Evolutionary conservation across 495 filamentous ascomycete species (phyloP).

Genomic region (Apodospora peruviana): DNA sequence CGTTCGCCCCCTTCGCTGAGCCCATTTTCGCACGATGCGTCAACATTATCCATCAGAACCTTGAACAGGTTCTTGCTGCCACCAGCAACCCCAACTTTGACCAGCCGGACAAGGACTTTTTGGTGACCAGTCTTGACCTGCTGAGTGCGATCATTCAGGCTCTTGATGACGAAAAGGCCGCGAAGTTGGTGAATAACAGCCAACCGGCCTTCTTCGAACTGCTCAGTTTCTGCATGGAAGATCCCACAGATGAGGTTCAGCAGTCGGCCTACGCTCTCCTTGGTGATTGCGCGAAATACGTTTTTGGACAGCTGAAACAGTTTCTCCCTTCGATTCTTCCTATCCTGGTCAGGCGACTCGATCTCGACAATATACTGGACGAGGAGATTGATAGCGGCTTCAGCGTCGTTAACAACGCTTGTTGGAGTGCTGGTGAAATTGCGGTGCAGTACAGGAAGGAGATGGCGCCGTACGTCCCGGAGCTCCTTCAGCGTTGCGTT

Average conservation of each 20-base stretch:
- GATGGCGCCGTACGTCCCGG: conserved; percentile 71
- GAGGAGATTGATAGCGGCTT: conserved; percentile 75
- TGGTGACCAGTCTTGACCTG: conserved; percentile 93
- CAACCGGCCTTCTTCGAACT: conserved; percentile 86
- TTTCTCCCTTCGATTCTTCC: conserved; percentile 69
- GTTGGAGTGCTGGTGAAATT: conserved; percentile 96
- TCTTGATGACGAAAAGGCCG: conserved; percentile 67
- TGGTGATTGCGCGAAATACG: conserved; percentile 93
- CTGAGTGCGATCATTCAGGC: conserved; percentile 93
- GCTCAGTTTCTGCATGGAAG: conserved; percentile 87
- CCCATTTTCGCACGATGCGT: conserved; percentile 83
- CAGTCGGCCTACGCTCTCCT: conserved; percentile 95
- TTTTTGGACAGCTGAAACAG: conserved; percentile 75
- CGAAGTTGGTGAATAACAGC: conserved; percentile 65
- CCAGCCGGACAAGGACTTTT: conserved; percentile 90
- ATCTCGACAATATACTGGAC: conserved; percentile 67
- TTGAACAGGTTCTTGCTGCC: conserved; percentile 67
- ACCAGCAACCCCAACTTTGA: conserved; percentile 62
- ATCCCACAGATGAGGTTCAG: conserved; percentile 84
- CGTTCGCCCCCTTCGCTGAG: conserved; percentile 76
- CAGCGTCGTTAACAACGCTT: conserved; percentile 94
- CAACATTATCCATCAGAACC: conserved; percentile 83
- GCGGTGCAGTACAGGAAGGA: conserved; percentile 67
- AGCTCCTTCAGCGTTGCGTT: conserved; percentile 67
- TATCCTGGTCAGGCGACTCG: conserved; percentile 77